phyloP scores from a whole-genome alignment of 495 filamentous ascomycete genomes.

The Neurospora cerealis region DNA sequence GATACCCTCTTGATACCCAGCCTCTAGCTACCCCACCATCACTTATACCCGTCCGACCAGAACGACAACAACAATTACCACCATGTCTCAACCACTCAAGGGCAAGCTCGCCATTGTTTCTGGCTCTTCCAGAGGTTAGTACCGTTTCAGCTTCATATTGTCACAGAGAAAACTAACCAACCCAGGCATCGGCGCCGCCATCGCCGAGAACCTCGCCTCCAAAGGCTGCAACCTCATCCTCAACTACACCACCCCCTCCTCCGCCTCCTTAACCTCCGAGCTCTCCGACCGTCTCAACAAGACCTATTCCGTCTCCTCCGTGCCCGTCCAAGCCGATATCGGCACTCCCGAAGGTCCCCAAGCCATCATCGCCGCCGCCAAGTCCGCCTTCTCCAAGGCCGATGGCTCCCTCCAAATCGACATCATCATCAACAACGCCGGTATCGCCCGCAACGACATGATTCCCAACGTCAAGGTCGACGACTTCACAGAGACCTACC shows the following conservation, averaged over 20 bases:
- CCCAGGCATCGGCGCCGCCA: slow-evolving; percentile 72
- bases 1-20: background rate
- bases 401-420: slow-evolving; percentile 55
- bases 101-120: slow-evolving; percentile 70
- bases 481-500: slow-evolving; percentile 63
- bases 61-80: slow-evolving; percentile 3
- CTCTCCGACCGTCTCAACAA: slow-evolving; percentile 32
- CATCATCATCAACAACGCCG: slow-evolving; percentile 86
- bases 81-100: slow-evolving; percentile 37
- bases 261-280: slow-evolving; percentile 11
- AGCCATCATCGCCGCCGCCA: slow-evolving; percentile 22
- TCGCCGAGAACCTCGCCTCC: slow-evolving; percentile 64
- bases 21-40: background rate
- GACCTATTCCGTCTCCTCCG: slow-evolving; percentile 27
- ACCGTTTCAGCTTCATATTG: too few relatives aligned
- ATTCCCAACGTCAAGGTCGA: slow-evolving; percentile 47
- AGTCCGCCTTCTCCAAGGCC: slow-evolving; percentile 18
- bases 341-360: slow-evolving; percentile 27
- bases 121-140: slow-evolving; percentile 62
- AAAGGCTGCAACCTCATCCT: slow-evolving; percentile 63
- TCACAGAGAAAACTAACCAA: too few relatives aligned
- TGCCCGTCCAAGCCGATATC: slow-evolving; percentile 36
- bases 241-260: slow-evolving; percentile 53
- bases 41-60: background rate
- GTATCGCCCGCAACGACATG: slow-evolving; percentile 48